Conservation (phyloP, 495 filamentous ascomycete genomes). For the Penicillium argentinense region DNA sequence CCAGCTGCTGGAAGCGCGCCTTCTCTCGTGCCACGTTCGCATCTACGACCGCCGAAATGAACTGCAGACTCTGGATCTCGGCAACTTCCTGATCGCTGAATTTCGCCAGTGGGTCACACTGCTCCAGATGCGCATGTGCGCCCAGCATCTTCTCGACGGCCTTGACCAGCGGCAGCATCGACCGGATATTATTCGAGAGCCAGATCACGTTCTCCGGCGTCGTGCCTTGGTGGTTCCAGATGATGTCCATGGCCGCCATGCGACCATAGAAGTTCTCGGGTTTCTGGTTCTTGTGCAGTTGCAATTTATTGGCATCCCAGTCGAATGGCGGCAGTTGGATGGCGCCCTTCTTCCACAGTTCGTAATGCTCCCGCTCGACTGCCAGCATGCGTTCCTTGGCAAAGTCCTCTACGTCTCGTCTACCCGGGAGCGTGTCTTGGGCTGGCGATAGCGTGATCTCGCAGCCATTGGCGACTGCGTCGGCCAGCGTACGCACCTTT, state of each 20-base stretch:
- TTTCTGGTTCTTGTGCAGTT: too few relatives aligned
- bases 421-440: conserved; percentile 3
- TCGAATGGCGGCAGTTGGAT: conserved; percentile 15
- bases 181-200: conserved; percentile 18
- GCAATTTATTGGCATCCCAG: conserved; percentile 18
- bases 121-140: conserved; percentile 13
- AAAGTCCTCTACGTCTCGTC: conserved; percentile 14
- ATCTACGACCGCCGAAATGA: conserved; percentile 17
- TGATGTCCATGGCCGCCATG: conserved; percentile 31
- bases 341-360: conserved; percentile 21
- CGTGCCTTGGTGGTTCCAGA: conserved; percentile 24
- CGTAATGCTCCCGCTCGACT: conserved; percentile 17
- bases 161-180: conserved; percentile 23
- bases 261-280: conserved; percentile 23
- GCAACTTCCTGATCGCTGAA: conserved; percentile 20
- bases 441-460: conserved; percentile 22
- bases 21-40: conserved; percentile 24
- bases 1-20: conserved; percentile 17
- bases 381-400: conserved; percentile 23
- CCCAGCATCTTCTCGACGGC: conserved; percentile 22
- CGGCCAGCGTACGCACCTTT: conserved; percentile 25
- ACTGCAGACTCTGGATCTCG: conserved; percentile 24
- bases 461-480: conserved; percentile 15
- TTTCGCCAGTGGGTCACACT: conserved; percentile 1
- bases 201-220: conserved; percentile 30